Percentiles rank a stretch among this genome's conserved stretches.
Conservation (phyloP, 257 asterid species). For the Przewalskia tangutica region DNA sequence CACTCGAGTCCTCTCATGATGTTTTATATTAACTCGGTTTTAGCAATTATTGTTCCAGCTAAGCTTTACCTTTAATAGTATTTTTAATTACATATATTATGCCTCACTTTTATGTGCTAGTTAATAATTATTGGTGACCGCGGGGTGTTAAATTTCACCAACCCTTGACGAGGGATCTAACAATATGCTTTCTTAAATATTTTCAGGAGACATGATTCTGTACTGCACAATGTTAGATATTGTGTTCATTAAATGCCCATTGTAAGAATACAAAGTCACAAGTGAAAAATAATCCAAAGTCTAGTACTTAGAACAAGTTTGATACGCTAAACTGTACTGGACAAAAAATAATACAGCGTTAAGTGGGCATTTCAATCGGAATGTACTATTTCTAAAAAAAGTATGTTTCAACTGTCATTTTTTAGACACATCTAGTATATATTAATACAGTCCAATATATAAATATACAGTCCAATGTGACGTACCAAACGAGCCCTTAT, state of each 20-base stretch:
- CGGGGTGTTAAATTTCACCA: not conserved
- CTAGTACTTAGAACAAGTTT: too few species aligned
- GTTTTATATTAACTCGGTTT: not conserved
- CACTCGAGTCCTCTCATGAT: too few species aligned
- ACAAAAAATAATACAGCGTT: too few species aligned
- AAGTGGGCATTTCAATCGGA: too few species aligned
- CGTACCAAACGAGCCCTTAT: too few species aligned
- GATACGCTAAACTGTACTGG: too few species aligned
- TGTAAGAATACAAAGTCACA: not conserved
- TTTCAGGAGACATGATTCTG: not conserved
- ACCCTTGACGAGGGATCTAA: not conserved
- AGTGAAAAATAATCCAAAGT: not conserved
- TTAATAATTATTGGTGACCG: not conserved
- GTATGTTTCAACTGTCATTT: too few species aligned
- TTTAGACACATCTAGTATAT: too few species aligned
- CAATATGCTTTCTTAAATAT: not conserved
- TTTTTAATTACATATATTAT: not conserved
- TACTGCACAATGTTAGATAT: not conserved
- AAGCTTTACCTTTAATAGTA: not conserved
- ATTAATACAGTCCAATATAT: too few species aligned
- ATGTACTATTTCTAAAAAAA: too few species aligned
- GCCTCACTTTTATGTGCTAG: not conserved
- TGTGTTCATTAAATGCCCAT: slow-evolving; percentile 5
- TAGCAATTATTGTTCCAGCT: slow-evolving; percentile 1
- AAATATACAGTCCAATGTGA: too few species aligned